Conservation (phyloP, 202 grass and related monocot genomes). For the Carex arenaria region DNA sequence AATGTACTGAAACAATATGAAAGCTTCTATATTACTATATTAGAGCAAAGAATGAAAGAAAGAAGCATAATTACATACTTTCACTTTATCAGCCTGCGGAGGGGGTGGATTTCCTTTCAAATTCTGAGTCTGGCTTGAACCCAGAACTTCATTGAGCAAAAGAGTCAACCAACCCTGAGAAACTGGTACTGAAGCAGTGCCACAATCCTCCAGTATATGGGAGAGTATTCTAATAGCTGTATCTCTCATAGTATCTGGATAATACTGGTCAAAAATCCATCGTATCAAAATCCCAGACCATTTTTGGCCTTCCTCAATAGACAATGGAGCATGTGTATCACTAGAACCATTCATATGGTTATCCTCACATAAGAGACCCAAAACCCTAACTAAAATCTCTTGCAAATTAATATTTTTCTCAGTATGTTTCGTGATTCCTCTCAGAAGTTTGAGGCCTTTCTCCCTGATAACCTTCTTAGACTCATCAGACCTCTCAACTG, state of each 20-base stretch:
- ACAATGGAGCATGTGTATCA: conserved; percentile 50
- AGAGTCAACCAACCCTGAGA: conserved; percentile 96
- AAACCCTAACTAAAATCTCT: conserved; percentile 59
- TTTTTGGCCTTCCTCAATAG: conserved; percentile 83
- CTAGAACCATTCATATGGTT: conserved; percentile 21
- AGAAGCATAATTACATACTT: conserved; percentile 37
- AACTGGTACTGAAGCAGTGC: conserved; percentile 75
- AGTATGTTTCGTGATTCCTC: conserved; percentile 73
- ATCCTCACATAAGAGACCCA: conserved; percentile 69
- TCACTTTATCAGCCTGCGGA: conserved; percentile 64
- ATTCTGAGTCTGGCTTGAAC: conserved; percentile 52
- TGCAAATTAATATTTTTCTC: conserved; percentile 70
- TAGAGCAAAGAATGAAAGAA: conserved; percentile 29
- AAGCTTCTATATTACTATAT: conserved; percentile 1
- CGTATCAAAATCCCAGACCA: conserved; percentile 89
- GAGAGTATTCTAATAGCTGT: conserved; percentile 81
- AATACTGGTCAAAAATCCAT: conserved; percentile 87
- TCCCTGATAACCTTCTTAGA: conserved; percentile 76
- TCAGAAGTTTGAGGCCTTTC: conserved; percentile 74
- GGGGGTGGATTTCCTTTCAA: conserved; percentile 45
- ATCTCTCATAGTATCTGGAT: conserved; percentile 48
- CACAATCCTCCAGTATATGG: conserved; percentile 77
- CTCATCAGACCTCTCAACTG: conserved; percentile 65
- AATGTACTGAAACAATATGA: not conserved
- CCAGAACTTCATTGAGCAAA: conserved; percentile 69